These are phyloP conservation scores for Eutrema salsugineum DNA, from an alignment of 441 rosid genomes.

Conservation along the genomic window DNA sequence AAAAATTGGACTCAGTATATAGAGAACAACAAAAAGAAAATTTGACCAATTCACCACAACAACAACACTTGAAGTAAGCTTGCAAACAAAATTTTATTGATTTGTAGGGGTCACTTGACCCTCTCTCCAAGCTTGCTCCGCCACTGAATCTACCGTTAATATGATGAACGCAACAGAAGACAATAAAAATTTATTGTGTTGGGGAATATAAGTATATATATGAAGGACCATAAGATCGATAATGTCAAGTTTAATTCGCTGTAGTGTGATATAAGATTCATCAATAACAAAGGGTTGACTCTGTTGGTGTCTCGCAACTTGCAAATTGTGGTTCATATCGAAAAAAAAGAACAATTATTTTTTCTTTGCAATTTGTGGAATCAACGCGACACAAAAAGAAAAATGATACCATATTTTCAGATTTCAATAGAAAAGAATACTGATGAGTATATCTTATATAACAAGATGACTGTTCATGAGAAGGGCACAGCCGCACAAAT, in stretches of 20 bases:
- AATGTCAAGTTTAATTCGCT: constrained; percentile 17
- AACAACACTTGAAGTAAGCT: too few relatives aligned
- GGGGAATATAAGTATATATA: constrained; percentile 23
- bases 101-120: too few relatives aligned
- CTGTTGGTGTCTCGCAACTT: constrained; percentile 4
- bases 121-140: too few relatives aligned
- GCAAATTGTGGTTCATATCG: background rate
- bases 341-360: background rate
- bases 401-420: background rate
- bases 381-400: background rate
- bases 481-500: background rate
- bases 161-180: background rate
- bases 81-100: too few relatives aligned
- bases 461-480: background rate
- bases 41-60: too few relatives aligned
- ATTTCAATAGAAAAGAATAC: too few relatives aligned
- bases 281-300: constrained; percentile 12
- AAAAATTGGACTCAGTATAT: too few relatives aligned
- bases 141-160: too few relatives aligned
- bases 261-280: constrained; percentile 20
- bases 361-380: constrained; percentile 14
- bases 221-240: constrained; percentile 22
- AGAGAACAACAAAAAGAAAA: too few relatives aligned
- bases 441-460: background rate
- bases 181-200: background rate